Evolutionary conservation across 768 basidiomycete genomes (phyloP), one percentile per base, ranked within the genome.

Genomic region (Rhodotorula graminis): DNA sequence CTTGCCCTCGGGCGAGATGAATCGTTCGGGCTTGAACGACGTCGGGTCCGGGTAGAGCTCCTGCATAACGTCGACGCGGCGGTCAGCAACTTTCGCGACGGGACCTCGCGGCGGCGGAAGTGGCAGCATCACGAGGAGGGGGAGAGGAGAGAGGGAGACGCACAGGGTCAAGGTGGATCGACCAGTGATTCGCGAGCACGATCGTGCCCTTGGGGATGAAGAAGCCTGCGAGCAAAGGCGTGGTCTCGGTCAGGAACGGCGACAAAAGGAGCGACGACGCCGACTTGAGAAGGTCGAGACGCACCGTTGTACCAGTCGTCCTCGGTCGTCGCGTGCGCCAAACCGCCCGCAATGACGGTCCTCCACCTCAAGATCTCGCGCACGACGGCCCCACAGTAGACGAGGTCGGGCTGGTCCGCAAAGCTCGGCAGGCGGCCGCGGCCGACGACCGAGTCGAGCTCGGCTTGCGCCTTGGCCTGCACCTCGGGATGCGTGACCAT

Each of bases 391-490:
- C 42, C 31, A 59, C 73, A 71, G 61, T 77, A 79, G 23, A 70
- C 62, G 16, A 79, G 63, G 29, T 77, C 73, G 21, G 67, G 61
- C 64, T 74, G 67, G 60, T 79, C 78, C 4, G 49, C 61, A 56
- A 78, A 77, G n/a, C 44, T 53, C 49, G 78, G 78, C 23, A 78
- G 46, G 7, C 78, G 68, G 21, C 67, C 74, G 3, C 65, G 40
- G 42, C 78, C 78, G 52, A 78, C 69, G 40, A 76, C 73, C 19
- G 70, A 71, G 59, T 79, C 78, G 62, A 79, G 70, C 59, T 77
- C 76, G 21, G 47, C 70, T 59, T 77, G 76, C 21, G 72, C 72
- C 25, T 63, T 68, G 11, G 42, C 56, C n/a, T 59, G 67, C 19
- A 75, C 64, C 3, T 72, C 58, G 4, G 70, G 74, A 46, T 64